phyloP scores from a whole-genome alignment of 176 grass and related monocot species.

The Ampelocalamus luodianensis region DNA sequence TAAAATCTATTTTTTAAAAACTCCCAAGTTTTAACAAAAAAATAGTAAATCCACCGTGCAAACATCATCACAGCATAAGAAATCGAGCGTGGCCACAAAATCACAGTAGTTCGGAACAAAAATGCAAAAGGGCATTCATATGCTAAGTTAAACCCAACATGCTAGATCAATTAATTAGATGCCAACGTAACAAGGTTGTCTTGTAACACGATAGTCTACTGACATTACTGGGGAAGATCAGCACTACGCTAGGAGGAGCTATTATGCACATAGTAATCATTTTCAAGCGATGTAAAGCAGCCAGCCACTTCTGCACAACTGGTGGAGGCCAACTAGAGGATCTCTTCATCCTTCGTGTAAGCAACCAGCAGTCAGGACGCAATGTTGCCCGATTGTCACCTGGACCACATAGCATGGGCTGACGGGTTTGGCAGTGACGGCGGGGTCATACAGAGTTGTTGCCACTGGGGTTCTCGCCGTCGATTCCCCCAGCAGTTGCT shows the following conservation, averaged over 20 bases:
- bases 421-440: slow-evolving; percentile 48
- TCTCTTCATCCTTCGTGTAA: slow-evolving; percentile 36
- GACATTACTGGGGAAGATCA: slow-evolving; percentile 24
- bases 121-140: background rate
- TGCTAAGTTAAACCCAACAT: background rate
- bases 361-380: background rate
- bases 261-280: slow-evolving; percentile 42
- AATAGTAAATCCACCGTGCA: background rate
- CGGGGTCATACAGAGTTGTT: slow-evolving; percentile 67
- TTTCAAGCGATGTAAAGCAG: slow-evolving; percentile 15
- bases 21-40: background rate
- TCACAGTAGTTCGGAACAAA: background rate
- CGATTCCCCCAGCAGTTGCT: slow-evolving; percentile 9
- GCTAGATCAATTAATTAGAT: slow-evolving; percentile 6
- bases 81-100: background rate
- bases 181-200: background rate
- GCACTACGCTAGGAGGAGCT: slow-evolving; percentile 3
- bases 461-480: slow-evolving; percentile 53
- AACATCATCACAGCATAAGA: background rate
- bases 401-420: slow-evolving; percentile 68
- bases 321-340: slow-evolving; percentile 31
- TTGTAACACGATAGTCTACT: slow-evolving; percentile 16
- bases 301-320: slow-evolving; percentile 20
- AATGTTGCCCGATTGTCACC: slow-evolving; percentile 37
- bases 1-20: background rate